Percentiles rank a stretch among this genome's conserved stretches.
phyloP scores from a whole-genome alignment of 306 rosid genomes.

The Quillaja saponaria region DNA sequence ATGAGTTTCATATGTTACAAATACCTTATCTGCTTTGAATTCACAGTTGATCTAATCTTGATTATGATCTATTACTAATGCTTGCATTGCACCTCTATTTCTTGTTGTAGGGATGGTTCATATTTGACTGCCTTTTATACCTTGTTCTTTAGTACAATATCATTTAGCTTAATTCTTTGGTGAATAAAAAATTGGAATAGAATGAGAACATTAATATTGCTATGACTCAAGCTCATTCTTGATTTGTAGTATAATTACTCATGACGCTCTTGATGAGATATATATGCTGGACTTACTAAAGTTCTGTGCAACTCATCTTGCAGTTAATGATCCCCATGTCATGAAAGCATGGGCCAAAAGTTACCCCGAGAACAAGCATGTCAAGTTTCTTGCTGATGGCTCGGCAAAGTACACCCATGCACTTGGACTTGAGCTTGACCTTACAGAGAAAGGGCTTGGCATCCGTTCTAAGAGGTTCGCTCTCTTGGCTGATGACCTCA shows the following conservation, averaged over 20 bases:
- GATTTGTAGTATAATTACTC: background rate
- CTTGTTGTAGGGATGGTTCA: too few relatives aligned
- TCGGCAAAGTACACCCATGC: slow-evolving; percentile 69
- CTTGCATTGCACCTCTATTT: background rate
- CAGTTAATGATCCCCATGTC: slow-evolving; percentile 90
- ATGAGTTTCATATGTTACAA: too few relatives aligned
- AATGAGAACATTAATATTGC: too few relatives aligned
- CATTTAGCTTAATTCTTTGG: too few relatives aligned
- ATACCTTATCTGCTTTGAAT: too few relatives aligned
- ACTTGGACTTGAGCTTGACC: slow-evolving; percentile 91
- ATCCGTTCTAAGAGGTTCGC: slow-evolving; percentile 78
- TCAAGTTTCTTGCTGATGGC: slow-evolving; percentile 95
- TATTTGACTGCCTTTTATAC: too few relatives aligned
- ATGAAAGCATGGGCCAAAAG: slow-evolving; percentile 87
- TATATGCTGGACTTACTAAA: background rate
- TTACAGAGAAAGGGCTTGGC: slow-evolving; percentile 73
- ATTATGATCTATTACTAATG: background rate
- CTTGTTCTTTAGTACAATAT: too few relatives aligned
- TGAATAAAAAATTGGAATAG: too few relatives aligned
- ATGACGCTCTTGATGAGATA: background rate
- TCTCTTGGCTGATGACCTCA: slow-evolving; percentile 75
- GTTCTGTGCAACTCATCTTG: slow-evolving; percentile 1
- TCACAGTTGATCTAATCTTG: background rate
- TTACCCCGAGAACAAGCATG: slow-evolving; percentile 84
- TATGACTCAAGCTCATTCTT: background rate